A percentile compares a stretch with the other conserved stretches of the same genome.
Conservation (phyloP, 345 rosid genomes). For the Conringia planisiliqua region DNA sequence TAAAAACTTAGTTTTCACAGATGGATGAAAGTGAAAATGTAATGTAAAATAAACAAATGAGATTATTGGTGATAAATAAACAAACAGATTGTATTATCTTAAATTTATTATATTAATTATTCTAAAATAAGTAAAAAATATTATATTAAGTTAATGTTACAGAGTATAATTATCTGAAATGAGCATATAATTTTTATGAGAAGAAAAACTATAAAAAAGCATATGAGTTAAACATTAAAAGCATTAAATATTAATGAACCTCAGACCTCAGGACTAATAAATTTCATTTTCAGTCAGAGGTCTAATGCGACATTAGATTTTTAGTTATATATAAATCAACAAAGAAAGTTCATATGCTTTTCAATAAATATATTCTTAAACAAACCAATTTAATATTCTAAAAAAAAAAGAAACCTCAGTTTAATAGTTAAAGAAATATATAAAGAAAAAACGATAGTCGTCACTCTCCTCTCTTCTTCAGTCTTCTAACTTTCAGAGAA, state of each 20-base stretch:
- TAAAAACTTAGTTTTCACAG: background rate
- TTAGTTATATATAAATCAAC: conserved; percentile 3
- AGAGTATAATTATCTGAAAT: background rate
- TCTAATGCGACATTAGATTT: conserved; percentile 3
- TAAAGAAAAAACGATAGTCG: conserved; percentile 27
- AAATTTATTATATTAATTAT: no score
- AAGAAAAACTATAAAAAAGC: background rate
- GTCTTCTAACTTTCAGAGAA: conserved; percentile 28
- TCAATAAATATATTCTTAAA: background rate
- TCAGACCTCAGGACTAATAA: conserved; percentile 8
- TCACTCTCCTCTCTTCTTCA: conserved; percentile 21
- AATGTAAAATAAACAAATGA: background rate
- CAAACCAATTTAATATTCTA: conserved; percentile 9
- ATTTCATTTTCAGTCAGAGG: conserved; percentile 16
- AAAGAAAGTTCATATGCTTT: conserved; percentile 22
- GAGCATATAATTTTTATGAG: background rate
- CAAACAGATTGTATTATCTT: no score
- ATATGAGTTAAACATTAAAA: background rate
- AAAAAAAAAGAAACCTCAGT: background rate
- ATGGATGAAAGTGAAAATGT: background rate
- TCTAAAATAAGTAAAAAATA: no score
- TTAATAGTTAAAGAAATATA: background rate
- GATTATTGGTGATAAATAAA: background rate
- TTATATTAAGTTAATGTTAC: background rate
- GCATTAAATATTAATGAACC: conserved; percentile 5